Base-by-base conservation (phyloP, 257 asterid species). In the Misopates orontium region DNA sequence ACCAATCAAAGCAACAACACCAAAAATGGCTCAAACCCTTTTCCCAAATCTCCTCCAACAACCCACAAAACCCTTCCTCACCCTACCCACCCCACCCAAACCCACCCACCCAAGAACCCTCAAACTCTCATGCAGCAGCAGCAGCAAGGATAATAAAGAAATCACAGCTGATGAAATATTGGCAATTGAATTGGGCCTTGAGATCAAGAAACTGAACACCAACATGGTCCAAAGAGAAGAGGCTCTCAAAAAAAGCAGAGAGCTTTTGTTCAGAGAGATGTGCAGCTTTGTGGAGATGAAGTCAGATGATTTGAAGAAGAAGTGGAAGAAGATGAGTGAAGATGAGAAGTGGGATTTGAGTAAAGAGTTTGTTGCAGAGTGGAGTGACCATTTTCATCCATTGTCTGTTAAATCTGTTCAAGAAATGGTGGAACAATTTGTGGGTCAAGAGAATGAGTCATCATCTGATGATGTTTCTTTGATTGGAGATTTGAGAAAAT, bases 361-460 rank as follows among this genome's bases (percentile, higher is more conserved):
- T 11, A 74, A 73, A 60, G 88, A 72, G 60, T 91, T 91, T 68
- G 88, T 88, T 28, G 70, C 87, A 0, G 85, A 71, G 47, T 91
- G 96, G 98, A 76, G 90, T 69, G 80, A 74, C 31, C 74, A 72
- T 75, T 91, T 81, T 68, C 98, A 88, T 67, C 98, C 95, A 0
- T 72, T 91, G 47, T 88, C 96, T 24, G 85, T 87, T 10, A 79
- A 54, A 69, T 88, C 95, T 48, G 95, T 84, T 20, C 78, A 74
- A 62, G 84, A 82, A 48, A 72, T 91, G 80, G 84, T 91, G 25
- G 90, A 89, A 45, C 89, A 88, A 41, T 69, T 74, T 65, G 74
- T 84, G 71, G 75, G 63, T 1, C 74, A 70, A 17, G 70, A 69
- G 17, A 18, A 48, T 24, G 47, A 50, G 0, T 17, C 40, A 10